A percentile compares a stretch with the other conserved stretches of the same genome.
These are phyloP conservation scores for Leavenworthia alabamica DNA, from an alignment of 345 rosid species.

Conservation along the genomic window DNA sequence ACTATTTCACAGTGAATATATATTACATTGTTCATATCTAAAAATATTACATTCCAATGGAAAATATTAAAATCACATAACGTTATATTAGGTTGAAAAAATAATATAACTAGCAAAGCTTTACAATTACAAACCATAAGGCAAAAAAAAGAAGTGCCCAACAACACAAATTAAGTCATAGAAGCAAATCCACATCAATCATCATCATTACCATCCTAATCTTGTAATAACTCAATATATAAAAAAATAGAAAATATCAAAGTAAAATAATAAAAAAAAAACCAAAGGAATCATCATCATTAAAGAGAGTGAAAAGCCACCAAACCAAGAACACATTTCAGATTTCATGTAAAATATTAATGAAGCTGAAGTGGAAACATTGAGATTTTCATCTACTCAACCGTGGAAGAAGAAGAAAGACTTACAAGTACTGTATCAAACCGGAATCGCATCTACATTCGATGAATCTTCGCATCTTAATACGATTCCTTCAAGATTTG, in stretches of 20 bases:
- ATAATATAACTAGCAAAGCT: slow-evolving; percentile 18
- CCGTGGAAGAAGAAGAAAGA: slow-evolving; percentile 18
- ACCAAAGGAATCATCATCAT: slow-evolving; percentile 20
- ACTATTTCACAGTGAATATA: too few relatives aligned
- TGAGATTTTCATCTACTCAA: slow-evolving; percentile 27
- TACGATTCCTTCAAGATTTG: slow-evolving; percentile 83
- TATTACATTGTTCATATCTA: too few relatives aligned
- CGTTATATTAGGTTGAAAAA: not conserved
- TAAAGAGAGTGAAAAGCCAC: slow-evolving; percentile 29
- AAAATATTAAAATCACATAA: not conserved
- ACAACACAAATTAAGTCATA: slow-evolving; percentile 9
- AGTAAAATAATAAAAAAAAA: not conserved
- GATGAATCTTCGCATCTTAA: slow-evolving; percentile 96
- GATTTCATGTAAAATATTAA: slow-evolving; percentile 33
- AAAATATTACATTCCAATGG: slow-evolving; percentile 9
- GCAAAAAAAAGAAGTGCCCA: too few relatives aligned
- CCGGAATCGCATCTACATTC: slow-evolving; percentile 85
- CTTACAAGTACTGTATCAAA: slow-evolving; percentile 39
- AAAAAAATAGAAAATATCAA: slow-evolving; percentile 15
- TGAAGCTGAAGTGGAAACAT: slow-evolving; percentile 30
- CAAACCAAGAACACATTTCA: slow-evolving; percentile 31
- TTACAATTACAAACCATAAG: slow-evolving; percentile 34
- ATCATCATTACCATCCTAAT: slow-evolving; percentile 13
- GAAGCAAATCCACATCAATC: slow-evolving; percentile 12
- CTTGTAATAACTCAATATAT: slow-evolving; percentile 11